These are phyloP conservation scores for Ambrosia artemisiifolia DNA, from an alignment of 129 eudicot genomes.

Conservation along the genomic window DNA sequence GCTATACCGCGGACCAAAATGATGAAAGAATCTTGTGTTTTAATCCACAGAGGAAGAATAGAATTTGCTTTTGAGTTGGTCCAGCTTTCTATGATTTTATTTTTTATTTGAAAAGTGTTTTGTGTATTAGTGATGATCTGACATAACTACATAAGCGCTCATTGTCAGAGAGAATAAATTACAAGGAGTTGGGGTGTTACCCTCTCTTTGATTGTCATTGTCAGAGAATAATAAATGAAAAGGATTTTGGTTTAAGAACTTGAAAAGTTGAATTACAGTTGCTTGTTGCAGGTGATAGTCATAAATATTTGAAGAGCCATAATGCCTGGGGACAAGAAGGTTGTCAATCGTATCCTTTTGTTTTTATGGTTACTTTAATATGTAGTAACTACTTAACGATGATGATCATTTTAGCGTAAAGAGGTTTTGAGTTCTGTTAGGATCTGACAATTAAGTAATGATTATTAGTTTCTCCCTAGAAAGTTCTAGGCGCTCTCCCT, in stretches of 20 bases:
- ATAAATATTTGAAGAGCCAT: constrained; percentile 25
- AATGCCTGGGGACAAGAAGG: constrained; percentile 60
- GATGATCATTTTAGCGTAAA: constrained; percentile 14
- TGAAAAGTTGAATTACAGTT: neutral
- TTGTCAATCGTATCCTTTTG: constrained; percentile 49
- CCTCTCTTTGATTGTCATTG: constrained; percentile 8
- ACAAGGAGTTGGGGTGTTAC: constrained; percentile 2
- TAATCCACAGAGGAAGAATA: neutral
- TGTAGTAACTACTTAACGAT: neutral
- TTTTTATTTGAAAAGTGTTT: neutral
- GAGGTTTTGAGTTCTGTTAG: neutral
- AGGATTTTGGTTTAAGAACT: neutral
- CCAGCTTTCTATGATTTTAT: neutral
- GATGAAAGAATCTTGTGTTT: constrained; percentile 22
- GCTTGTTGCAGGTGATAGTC: constrained; percentile 26
- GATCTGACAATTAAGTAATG: neutral
- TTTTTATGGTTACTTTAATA: neutral
- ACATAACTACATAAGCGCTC: neutral
- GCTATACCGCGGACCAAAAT: neutral
- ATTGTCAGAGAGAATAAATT: constrained; percentile 13
- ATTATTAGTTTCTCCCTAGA: neutral
- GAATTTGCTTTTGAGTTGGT: neutral
- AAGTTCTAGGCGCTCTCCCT: too few species aligned
- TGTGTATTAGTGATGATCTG: neutral
- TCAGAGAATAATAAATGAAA: constrained; percentile 4